Evolutionary conservation across 1,284 basidiomycete genomes (phyloP).

Genomic region (Cystobasidium slooffiae): DNA sequence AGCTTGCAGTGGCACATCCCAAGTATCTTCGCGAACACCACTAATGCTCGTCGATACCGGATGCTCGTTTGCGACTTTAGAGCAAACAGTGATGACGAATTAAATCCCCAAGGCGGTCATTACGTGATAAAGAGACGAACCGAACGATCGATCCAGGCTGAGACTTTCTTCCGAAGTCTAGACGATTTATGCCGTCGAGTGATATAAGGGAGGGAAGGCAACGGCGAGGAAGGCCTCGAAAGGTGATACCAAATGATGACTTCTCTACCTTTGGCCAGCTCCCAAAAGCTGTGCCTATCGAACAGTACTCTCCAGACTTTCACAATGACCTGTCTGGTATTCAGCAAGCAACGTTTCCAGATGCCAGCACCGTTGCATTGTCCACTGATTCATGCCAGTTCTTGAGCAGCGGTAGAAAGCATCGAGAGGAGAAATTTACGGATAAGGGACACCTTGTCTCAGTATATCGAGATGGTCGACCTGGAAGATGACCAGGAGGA

Average conservation of each 20-base stretch:
- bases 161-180: not conserved
- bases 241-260: not conserved
- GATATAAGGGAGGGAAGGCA: not conserved
- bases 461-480: not conserved
- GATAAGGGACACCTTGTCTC: conserved; percentile 1
- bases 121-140: not conserved
- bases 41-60: not conserved
- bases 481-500: conserved; percentile 6
- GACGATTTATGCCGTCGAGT: too few species aligned
- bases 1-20: not conserved
- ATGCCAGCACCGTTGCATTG: conserved; percentile 21
- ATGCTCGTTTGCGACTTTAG: not conserved
- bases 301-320: conserved; percentile 2
- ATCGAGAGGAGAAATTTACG: conserved; percentile 7
- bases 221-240: not conserved
- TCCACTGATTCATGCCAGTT: not conserved
- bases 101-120: not conserved
- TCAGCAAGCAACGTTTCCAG: conserved; percentile 3
- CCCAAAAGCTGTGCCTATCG: conserved; percentile 11
- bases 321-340: conserved; percentile 7
- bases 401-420: conserved; percentile 21
- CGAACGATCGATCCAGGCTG: not conserved
- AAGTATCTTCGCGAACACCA: not conserved
- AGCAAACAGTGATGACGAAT: not conserved
- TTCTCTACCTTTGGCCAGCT: not conserved